Conservation (phyloP, 257 asterid genomes). For the Jacaranda mimosifolia region DNA sequence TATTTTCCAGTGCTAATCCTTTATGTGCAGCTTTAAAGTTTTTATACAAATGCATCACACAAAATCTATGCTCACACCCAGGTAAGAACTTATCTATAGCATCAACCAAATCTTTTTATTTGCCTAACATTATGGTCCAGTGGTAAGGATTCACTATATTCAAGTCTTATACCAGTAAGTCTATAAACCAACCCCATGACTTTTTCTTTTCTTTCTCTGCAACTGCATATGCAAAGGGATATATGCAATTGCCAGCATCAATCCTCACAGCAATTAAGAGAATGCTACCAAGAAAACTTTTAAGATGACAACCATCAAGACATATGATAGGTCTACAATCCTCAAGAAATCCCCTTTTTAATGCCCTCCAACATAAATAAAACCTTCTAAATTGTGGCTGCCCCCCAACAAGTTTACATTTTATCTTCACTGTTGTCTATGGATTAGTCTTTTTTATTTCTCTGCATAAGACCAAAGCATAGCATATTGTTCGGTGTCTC, state of each 20-base stretch:
- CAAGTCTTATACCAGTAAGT: not conserved
- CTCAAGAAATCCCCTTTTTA: not conserved
- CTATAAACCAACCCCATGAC: constrained; percentile 7
- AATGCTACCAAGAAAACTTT: not conserved
- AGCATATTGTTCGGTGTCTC: not conserved
- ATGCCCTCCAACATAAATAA: constrained; percentile 4
- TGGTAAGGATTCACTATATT: not conserved
- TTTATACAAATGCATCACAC: constrained; percentile 1
- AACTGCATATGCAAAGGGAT: constrained; percentile 17
- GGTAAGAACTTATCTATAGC: not conserved
- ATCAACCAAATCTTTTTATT: not conserved
- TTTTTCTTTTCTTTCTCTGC: constrained; percentile 7
- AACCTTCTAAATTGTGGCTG: not conserved
- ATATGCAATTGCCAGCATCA: constrained; percentile 11
- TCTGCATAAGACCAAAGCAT: not conserved
- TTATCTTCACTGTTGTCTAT: not conserved
- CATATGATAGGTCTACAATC: not conserved
- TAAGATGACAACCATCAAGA: not conserved
- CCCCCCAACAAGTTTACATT: not conserved
- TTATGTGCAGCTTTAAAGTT: not conserved
- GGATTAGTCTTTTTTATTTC: not conserved
- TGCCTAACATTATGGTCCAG: constrained; percentile 2
- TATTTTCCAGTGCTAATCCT: not conserved
- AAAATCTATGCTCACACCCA: not conserved
- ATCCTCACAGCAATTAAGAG: not conserved